A percentile compares a stretch with the other conserved stretches of the same genome.
Conservation (phyloP, 169 alveolate genomes). For the Plasmodium gallinaceum region DNA sequence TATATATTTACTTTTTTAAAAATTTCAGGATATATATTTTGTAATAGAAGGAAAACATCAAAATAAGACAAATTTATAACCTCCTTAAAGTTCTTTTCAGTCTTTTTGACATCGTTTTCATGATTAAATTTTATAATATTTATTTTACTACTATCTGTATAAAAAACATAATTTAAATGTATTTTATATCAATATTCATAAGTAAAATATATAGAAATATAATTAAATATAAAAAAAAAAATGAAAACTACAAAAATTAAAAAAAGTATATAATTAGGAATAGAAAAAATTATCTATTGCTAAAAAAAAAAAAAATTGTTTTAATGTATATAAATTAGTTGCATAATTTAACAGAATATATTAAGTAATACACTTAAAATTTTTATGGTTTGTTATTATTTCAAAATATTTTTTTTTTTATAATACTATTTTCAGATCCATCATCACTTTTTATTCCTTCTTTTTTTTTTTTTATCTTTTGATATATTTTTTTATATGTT, state of each 20-base stretch:
- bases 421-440: constrained; percentile 26
- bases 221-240: too few relatives aligned
- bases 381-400: background rate
- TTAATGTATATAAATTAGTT: background rate
- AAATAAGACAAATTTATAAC: constrained; percentile 50
- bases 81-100: constrained; percentile 30
- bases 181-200: too few relatives aligned
- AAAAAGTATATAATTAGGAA: too few relatives aligned
- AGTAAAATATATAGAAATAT: too few relatives aligned
- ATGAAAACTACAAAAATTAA: too few relatives aligned
- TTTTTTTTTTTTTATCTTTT: constrained; percentile 45
- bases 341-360: too few relatives aligned
- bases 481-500: constrained; percentile 68
- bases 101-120: constrained; percentile 7
- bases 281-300: too few relatives aligned
- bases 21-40: constrained; percentile 57
- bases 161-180: too few relatives aligned
- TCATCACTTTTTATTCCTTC: constrained; percentile 25
- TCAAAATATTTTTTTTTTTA: background rate
- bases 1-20: constrained; percentile 38
- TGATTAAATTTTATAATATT: constrained; percentile 41
- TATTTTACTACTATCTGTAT: constrained; percentile 8
- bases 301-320: too few relatives aligned
- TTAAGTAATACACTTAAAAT: too few relatives aligned
- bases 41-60: constrained; percentile 45